Evolutionary conservation across 1,284 basidiomycete genomes (phyloP).

Genomic region (Leccinum pallidistipes): DNA sequence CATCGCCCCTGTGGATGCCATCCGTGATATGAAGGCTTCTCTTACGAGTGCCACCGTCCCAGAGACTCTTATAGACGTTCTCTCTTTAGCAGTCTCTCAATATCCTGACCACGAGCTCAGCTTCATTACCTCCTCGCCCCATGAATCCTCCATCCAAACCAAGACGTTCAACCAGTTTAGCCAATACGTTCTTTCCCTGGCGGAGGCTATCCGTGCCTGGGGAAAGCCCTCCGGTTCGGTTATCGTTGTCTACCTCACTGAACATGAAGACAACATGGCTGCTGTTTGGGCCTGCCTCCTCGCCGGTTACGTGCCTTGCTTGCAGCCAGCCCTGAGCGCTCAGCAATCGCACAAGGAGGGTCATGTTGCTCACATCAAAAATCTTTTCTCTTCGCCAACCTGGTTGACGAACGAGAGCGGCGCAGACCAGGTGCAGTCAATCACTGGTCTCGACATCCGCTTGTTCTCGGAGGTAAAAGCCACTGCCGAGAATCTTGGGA

Average conservation of each 20-base stretch:
- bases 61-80: constrained; percentile 25
- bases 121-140: constrained; percentile 34
- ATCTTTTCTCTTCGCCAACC: constrained; percentile 28
- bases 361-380: constrained; percentile 31
- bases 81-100: constrained; percentile 20
- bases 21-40: constrained; percentile 18
- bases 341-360: constrained; percentile 35
- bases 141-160: constrained; percentile 32
- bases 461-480: constrained; percentile 26
- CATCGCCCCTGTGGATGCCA: constrained; percentile 5
- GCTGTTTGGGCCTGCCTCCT: constrained; percentile 35
- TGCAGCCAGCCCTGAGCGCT: constrained; percentile 34
- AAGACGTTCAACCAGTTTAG: constrained; percentile 31
- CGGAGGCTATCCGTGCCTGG: constrained; percentile 19
- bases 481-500: constrained; percentile 8
- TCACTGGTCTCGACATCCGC: constrained; percentile 31
- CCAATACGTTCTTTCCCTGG: constrained; percentile 19
- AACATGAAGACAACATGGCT: constrained; percentile 36
- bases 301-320: constrained; percentile 31
- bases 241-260: constrained; percentile 32
- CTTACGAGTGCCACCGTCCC: constrained; percentile 5
- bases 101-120: constrained; percentile 29
- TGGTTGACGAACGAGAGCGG: constrained; percentile 35
- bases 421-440: constrained; percentile 30
- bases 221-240: constrained; percentile 31